phyloP scores from a whole-genome alignment of 257 asterid species.

The Solanum dulcamara region DNA sequence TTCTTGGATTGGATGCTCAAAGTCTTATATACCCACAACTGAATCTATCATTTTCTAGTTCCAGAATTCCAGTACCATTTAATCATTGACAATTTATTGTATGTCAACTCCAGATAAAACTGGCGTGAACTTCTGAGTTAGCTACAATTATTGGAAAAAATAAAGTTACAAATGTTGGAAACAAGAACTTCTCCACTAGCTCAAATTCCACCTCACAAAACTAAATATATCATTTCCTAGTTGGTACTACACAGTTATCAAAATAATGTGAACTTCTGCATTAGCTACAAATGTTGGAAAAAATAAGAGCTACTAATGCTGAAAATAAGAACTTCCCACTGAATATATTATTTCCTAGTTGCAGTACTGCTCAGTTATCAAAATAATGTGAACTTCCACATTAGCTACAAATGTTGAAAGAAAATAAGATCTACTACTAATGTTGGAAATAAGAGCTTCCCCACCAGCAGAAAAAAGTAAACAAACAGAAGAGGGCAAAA shows the following conservation, averaged over 20 bases:
- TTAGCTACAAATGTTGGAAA: background rate
- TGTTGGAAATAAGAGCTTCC: background rate
- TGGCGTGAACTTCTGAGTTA: background rate
- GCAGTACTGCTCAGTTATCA: background rate
- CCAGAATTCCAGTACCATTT: background rate
- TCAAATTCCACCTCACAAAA: background rate
- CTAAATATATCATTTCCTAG: background rate
- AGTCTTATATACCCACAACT: background rate
- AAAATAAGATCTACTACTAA: background rate
- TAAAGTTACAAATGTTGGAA: background rate
- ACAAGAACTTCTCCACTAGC: background rate
- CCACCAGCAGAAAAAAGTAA: background rate
- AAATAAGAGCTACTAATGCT: background rate
- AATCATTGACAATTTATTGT: background rate
- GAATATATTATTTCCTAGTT: background rate
- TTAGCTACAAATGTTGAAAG: background rate
- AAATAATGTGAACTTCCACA: background rate
- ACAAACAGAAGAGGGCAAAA: background rate
- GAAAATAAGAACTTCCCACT: background rate
- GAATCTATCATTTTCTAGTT: background rate
- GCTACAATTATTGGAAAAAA: background rate
- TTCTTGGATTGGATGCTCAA: background rate
- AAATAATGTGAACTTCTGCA: background rate
- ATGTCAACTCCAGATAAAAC: background rate
- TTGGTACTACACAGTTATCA: background rate